Evolutionary conservation across 331 rosid genomes (phyloP), one percentile per base, ranked within the genome.

Genomic region (Phaseolus coccineus): DNA sequence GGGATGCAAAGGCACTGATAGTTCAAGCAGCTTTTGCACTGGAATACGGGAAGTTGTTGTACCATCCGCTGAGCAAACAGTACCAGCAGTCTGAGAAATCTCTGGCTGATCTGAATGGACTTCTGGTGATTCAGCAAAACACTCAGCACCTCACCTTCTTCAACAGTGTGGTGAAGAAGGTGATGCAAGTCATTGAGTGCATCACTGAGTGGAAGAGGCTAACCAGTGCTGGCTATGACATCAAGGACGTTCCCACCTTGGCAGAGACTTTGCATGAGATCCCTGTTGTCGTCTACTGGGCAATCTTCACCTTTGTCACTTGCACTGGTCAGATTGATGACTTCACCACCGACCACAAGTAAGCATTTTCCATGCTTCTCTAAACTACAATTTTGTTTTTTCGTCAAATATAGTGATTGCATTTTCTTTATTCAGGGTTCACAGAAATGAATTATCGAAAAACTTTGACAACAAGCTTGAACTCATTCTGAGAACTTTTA

Each of bases 121-220:
- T 71, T 35, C 25, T 59, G 3, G 6, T 14, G 55, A 8, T 70
- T n/a, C 64, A 31, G 14, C 72, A 70, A 3, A 50, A 72, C 55
- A 70, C 67, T 1, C 56, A 66, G 28, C 31, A 53, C 2, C 67
- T 79, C 6, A 40, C 19, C 1, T 27, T 22, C 24, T 70, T 58
- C 15, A 86, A 76, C 84, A 48, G 8, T 69, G 59, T 86, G 51
- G 80, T 86, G 47, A 86, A 63, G 75, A 73, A 73, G 37, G 74
- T 74, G 0, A 48, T 80, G 53, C 81, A 73, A 25, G 85, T 73
- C n/a, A 55, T 83, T 57, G 87, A 80, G 3, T 39, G 77, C 56
- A 69, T 86, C 79, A 51, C 59, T 24, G 80, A 83, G 74, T 55
- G 83, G 72, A 84, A 87, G 77, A 70, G 64, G 84, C 80, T 81